Base-by-base conservation (phyloP, 306 rosid species). In the Astragalus membranaceus region DNA sequence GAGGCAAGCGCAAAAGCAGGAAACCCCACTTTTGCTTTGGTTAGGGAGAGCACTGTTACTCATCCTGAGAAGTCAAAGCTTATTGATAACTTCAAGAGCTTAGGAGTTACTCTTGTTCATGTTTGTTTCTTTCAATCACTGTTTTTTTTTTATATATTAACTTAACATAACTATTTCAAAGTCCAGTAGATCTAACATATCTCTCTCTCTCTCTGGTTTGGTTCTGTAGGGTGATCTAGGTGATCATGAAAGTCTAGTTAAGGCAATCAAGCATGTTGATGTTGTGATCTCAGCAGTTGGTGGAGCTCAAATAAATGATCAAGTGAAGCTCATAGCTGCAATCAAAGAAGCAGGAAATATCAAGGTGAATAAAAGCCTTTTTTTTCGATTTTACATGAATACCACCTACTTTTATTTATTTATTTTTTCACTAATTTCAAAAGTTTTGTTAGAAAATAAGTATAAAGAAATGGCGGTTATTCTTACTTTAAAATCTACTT, bases 311-410 rank as follows among this genome's bases (percentile, higher is more conserved):
- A 2, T 74, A 8, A 35, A 41, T 55, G 72, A 81, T 44, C 81
- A 81, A 39, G 11, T 67, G 8, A 81, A 84, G 17, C 16, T 84
- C 72, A 80, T 84, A 8, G 80, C 74, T 10, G 83, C 88, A 32
- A 84, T 80, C 5, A 84, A 80, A 78, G 81, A 84, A 78, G 83
- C 79, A n/a, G 81, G 85, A 42, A 80, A 75, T 35, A 67, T 80
- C 55, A 80, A 84, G 83, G 85, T 82, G 15, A 48, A 11, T 63
- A 30, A 0, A 20, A 20, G 23, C 23, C 23, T n/a, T n/a, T n/a
- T n/a, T n/a, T n/a, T n/a, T n/a, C n/a, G n/a, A n/a, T n/a, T n/a
- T n/a, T n/a, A n/a, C n/a, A n/a, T n/a, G n/a, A n/a, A n/a, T n/a
- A n/a, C n/a, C n/a, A n/a, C n/a, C n/a, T n/a, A n/a, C n/a, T n/a